Evolutionary conservation across 345 rosid genomes (phyloP), one percentile per base, ranked within the genome.

Genomic region (Boechera divaricarpa): DNA sequence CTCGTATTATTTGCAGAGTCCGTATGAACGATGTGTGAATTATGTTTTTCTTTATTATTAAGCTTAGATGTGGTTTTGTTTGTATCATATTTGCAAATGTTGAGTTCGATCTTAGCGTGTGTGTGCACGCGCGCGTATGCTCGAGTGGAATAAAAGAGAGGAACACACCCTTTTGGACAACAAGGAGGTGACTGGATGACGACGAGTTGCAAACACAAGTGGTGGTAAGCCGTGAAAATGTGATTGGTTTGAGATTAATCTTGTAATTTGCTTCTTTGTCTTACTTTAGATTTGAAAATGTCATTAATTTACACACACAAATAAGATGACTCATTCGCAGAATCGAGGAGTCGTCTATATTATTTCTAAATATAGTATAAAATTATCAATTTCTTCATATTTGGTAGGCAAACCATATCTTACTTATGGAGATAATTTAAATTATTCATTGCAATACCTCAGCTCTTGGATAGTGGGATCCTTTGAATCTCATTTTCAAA

Each of bases 181-280:
- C 59, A 45, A 44, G 52, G 71, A 35, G 3, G 9, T 77, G 80
- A 69, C 70, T 63, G 35, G 80, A 69, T 69, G 70, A 61, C 7
- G 41, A 70, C 80, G 60, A 70, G 52, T 62, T 62, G 42, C 31
- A 41, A 33, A 44, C 15, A 42, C 75, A 62, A 69, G 42, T 69
- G 21, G 58, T 53, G 21, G 58, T 53, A 21, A 39, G 18, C 54
- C 45, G 35, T 52, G 24, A 35, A 15, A 33, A 13, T 56, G 39
- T 65, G 65, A 74, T 44, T 44, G 72, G 39, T 32, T 32, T 15
- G 10, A 16, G 21, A 12, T 45, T 35, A 1, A 0, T 36, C 8
- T 2, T 36, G 7, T 36, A 35, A 35, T 67, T 52, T 68, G 63
- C 16, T 29, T 68, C 12, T 16, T 16, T 48, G 5, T 45, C 38